Percentiles rank a stretch among this genome's conserved stretches.
phyloP scores from a whole-genome alignment of 345 rosid genomes.

The Ceriops decandra region DNA sequence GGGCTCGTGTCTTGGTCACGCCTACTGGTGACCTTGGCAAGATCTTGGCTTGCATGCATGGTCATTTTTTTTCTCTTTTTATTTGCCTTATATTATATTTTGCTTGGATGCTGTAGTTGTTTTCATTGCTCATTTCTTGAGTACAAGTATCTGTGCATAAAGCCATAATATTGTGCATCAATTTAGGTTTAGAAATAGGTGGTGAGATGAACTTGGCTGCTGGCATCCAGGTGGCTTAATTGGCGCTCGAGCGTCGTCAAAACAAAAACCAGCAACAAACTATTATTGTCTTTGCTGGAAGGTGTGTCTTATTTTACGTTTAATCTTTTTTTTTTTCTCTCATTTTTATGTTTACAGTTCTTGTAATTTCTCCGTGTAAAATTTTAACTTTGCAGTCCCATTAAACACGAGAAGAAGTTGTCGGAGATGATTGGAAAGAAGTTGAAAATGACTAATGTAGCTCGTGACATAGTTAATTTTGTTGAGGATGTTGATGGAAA shows the following conservation, averaged over 20 bases:
- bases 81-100: neutral
- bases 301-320: slow-evolving; percentile 44
- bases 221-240: slow-evolving; percentile 85
- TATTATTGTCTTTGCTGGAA: slow-evolving; percentile 92
- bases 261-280: slow-evolving; percentile 92
- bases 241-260: slow-evolving; percentile 93
- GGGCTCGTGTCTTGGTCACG: slow-evolving; percentile 63
- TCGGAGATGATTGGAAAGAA: slow-evolving; percentile 80
- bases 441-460: slow-evolving; percentile 74
- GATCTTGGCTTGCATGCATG: slow-evolving; percentile 73
- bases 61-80: slow-evolving; percentile 26
- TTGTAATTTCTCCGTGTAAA: neutral
- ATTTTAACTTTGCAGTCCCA: slow-evolving; percentile 46
- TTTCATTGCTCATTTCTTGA: too few species aligned
- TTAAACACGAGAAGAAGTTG: slow-evolving; percentile 76
- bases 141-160: too few species aligned
- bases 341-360: slow-evolving; percentile 2
- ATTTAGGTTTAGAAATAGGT: slow-evolving; percentile 72
- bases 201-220: slow-evolving; percentile 87
- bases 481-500: slow-evolving; percentile 67
- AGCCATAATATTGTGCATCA: neutral
- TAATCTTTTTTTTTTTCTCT: neutral
- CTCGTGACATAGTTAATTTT: slow-evolving; percentile 72
- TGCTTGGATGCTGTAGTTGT: too few species aligned
- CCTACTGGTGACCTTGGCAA: slow-evolving; percentile 78